These are phyloP conservation scores for Thielaviopsis populi DNA, from an alignment of 2,329 filamentous ascomycete species.

Conservation along the genomic window DNA sequence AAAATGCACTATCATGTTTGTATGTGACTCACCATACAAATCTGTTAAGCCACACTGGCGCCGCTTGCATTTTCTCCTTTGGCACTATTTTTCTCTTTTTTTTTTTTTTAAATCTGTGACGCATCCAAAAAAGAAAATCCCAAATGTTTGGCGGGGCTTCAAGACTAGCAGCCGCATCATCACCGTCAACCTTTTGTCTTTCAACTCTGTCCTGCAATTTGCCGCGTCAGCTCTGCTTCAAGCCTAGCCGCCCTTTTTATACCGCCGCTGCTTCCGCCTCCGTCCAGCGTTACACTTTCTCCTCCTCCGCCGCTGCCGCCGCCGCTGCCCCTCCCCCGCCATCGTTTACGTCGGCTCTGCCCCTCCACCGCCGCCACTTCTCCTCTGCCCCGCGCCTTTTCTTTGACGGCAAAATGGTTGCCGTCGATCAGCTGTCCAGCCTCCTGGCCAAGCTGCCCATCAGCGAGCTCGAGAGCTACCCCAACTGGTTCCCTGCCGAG, in stretches of 20 bases:
- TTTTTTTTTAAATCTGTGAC: constrained; percentile 6
- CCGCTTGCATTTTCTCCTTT: neutral
- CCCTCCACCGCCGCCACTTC: neutral
- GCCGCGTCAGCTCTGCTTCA: neutral
- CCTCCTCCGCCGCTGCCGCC: neutral
- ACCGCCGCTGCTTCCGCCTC: neutral
- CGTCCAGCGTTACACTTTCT: neutral
- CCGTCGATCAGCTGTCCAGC: constrained; percentile 12
- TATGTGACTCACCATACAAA: neutral
- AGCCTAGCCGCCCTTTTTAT: neutral
- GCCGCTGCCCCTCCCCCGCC: neutral
- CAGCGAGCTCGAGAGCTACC: constrained; percentile 29
- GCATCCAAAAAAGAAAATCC: constrained; percentile 4
- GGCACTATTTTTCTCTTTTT: neutral
- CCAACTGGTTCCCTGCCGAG: constrained; percentile 47
- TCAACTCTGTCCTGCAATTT: neutral
- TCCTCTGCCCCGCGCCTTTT: neutral
- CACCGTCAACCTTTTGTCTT: neutral
- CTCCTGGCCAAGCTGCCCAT: constrained; percentile 25
- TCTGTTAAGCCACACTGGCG: neutral
- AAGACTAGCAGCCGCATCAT: neutral
- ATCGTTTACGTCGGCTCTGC: neutral
- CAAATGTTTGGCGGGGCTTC: constrained; percentile 14
- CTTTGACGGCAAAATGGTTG: constrained; percentile 12
- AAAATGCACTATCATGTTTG: neutral